A percentile compares a stretch with the other conserved stretches of the same genome.
Conservation (phyloP, 2,329 filamentous ascomycete genomes). For the Venturia pyrina region DNA sequence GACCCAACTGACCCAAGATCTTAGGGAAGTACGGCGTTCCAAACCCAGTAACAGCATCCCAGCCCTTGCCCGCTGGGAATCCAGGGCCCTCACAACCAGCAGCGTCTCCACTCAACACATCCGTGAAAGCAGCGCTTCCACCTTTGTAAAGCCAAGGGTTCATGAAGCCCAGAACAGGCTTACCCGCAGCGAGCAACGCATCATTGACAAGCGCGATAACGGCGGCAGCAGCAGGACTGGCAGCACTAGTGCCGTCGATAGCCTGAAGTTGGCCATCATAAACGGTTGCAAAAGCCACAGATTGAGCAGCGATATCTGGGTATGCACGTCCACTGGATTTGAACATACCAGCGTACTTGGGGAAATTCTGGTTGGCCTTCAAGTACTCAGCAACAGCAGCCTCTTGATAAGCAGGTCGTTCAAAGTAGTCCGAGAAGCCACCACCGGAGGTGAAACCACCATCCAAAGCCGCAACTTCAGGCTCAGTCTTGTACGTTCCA, state of each 20-base stretch:
- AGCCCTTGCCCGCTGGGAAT: slow-evolving; percentile 27
- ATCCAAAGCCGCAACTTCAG: slow-evolving; percentile 19
- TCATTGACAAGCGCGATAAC: slow-evolving; percentile 50
- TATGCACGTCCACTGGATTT: slow-evolving; percentile 13
- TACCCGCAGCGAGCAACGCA: slow-evolving; percentile 36
- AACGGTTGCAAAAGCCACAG: slow-evolving; percentile 3
- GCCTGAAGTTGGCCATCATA: not conserved
- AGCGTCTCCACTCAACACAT: slow-evolving; percentile 24
- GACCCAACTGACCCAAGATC: slow-evolving; percentile 8
- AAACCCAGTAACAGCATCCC: slow-evolving; percentile 40
- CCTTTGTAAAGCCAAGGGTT: slow-evolving; percentile 44
- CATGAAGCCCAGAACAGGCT: slow-evolving; percentile 41
- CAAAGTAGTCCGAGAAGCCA: slow-evolving; percentile 36
- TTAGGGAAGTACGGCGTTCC: slow-evolving; percentile 31
- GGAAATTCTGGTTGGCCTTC: slow-evolving; percentile 1
- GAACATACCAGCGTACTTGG: slow-evolving; percentile 6
- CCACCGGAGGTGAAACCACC: slow-evolving; percentile 23
- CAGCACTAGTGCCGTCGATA: slow-evolving; percentile 12
- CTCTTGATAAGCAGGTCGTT: slow-evolving; percentile 16
- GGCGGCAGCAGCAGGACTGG: slow-evolving; percentile 41
- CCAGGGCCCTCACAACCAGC: slow-evolving; percentile 22
- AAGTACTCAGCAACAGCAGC: slow-evolving; percentile 9
- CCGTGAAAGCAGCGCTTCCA: slow-evolving; percentile 17
- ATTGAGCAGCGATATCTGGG: slow-evolving; percentile 14
- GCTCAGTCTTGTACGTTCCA: slow-evolving; percentile 15